Evolutionary conservation across 1,284 basidiomycete species (phyloP).

Genomic region (Microbotryum silenes-acaulis): DNA sequence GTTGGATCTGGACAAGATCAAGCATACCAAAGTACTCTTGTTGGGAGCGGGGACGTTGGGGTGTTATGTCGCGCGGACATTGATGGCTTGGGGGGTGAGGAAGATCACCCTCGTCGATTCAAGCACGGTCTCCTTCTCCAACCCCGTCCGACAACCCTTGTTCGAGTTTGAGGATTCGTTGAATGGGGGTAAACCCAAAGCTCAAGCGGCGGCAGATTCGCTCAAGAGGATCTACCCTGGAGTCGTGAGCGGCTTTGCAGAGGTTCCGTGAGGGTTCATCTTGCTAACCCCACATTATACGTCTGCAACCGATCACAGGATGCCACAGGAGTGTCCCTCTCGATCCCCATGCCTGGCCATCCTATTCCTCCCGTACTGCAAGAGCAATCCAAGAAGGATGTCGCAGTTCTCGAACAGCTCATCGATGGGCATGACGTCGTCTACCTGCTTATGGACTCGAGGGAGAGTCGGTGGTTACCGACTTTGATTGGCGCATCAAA

Average conservation of each 20-base stretch:
- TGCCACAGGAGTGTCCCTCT: conserved; percentile 62
- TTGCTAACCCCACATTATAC: too few species aligned
- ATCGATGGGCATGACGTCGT: conserved; percentile 79
- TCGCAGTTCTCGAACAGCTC: conserved; percentile 64
- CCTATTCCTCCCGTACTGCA: conserved; percentile 56
- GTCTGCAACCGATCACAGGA: conserved; percentile 50
- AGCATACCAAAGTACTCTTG: conserved; percentile 68
- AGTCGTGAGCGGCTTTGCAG: conserved; percentile 53
- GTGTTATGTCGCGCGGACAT: conserved; percentile 82
- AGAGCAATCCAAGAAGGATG: conserved; percentile 57
- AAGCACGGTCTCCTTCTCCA: conserved; percentile 84
- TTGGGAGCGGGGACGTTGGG: conserved; percentile 94
- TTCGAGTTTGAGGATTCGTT: conserved; percentile 93
- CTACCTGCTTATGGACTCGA: conserved; percentile 94
- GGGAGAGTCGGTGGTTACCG: conserved; percentile 92
- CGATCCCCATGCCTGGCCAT: conserved; percentile 96
- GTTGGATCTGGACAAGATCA: conserved; percentile 79
- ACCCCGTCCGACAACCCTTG: conserved; percentile 90
- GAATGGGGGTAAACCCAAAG: conserved; percentile 88
- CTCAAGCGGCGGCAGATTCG: conserved; percentile 77
- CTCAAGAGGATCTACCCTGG: conserved; percentile 87
- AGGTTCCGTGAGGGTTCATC: too few species aligned
- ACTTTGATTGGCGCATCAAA: conserved; percentile 76
- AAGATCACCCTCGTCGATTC: conserved; percentile 91
- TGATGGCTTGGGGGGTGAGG: conserved; percentile 93